These are phyloP conservation scores for Pneumocystis wakefieldiae DNA, from an alignment of 1,139 yeast species.

Conservation along the genomic window DNA sequence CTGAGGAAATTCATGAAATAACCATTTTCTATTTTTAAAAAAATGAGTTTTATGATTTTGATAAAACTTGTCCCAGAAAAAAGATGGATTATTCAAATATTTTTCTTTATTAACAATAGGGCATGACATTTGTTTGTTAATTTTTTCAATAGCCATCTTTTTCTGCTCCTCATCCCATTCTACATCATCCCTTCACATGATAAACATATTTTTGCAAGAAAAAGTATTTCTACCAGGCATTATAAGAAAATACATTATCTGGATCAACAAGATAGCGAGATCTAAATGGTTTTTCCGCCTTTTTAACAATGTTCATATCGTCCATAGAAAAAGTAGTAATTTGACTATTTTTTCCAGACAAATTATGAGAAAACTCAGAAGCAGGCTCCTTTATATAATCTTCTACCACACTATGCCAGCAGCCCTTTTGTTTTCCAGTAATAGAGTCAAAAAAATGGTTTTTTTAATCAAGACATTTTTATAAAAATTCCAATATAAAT, in stretches of 20 bases:
- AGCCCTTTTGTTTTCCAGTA: background rate
- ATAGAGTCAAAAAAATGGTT: background rate
- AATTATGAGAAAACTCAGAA: background rate
- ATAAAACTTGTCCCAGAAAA: conserved; percentile 90
- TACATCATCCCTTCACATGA: conserved; percentile 52
- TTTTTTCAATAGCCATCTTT: conserved; percentile 56
- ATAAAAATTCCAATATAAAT: background rate
- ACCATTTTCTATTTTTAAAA: conserved; percentile 93
- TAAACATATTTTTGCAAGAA: background rate
- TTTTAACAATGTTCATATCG: background rate
- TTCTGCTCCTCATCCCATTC: conserved; percentile 94
- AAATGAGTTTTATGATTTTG: conserved; percentile 81
- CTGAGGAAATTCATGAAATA: conserved; percentile 82
- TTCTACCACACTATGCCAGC: background rate
- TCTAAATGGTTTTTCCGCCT: conserved; percentile 39
- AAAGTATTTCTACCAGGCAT: conserved; percentile 47
- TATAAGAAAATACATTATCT: conserved; percentile 71
- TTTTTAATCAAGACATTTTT: background rate
- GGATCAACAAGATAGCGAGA: conserved; percentile 59
- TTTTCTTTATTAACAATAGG: conserved; percentile 42
- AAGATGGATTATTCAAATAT: conserved; percentile 55
- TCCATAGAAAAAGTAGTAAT: background rate
- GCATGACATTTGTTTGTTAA: conserved; percentile 55
- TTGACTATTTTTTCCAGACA: background rate
- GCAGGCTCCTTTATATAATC: background rate